Conservation (phyloP, 805 yeast species). For the Priceomyces medius region DNA sequence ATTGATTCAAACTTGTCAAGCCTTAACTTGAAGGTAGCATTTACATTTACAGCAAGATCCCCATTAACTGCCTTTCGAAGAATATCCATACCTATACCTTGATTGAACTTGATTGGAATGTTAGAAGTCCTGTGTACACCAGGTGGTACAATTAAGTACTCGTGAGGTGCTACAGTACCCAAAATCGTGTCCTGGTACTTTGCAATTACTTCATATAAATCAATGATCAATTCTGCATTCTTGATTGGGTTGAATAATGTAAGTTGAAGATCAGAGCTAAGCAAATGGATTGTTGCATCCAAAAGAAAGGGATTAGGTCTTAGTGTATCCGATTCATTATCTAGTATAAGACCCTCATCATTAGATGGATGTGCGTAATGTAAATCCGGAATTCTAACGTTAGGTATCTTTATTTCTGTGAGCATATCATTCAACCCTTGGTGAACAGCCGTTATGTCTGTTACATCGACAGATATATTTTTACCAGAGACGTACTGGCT, state of each 20-base stretch:
- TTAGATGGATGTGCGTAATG: conserved; percentile 15
- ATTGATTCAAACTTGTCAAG: conserved; percentile 42
- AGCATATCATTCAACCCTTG: conserved; percentile 15
- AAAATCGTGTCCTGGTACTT: conserved; percentile 44
- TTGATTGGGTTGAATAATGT: conserved; percentile 53
- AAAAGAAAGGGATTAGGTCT: conserved; percentile 40
- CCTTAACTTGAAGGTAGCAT: conserved; percentile 40
- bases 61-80: conserved; percentile 52
- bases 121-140: conserved; percentile 51
- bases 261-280: conserved; percentile 54
- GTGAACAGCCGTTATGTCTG: conserved; percentile 22
- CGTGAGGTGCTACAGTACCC: conserved; percentile 45
- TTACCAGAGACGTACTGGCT: conserved; percentile 40
- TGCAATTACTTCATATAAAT: conserved; percentile 48
- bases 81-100: conserved; percentile 49
- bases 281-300: conserved; percentile 52
- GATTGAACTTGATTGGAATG: conserved; percentile 47
- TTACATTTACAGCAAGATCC: conserved; percentile 45
- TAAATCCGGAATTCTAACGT: conserved; percentile 25
- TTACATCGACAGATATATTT: conserved; percentile 22
- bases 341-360: conserved; percentile 3
- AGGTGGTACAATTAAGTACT: conserved; percentile 47
- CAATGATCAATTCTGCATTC: conserved; percentile 45
- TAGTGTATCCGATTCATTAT: conserved; percentile 7
- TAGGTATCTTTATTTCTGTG: conserved; percentile 16